phyloP scores from a whole-genome alignment of 139 green algal species.

The Picochlorum sp. region DNA sequence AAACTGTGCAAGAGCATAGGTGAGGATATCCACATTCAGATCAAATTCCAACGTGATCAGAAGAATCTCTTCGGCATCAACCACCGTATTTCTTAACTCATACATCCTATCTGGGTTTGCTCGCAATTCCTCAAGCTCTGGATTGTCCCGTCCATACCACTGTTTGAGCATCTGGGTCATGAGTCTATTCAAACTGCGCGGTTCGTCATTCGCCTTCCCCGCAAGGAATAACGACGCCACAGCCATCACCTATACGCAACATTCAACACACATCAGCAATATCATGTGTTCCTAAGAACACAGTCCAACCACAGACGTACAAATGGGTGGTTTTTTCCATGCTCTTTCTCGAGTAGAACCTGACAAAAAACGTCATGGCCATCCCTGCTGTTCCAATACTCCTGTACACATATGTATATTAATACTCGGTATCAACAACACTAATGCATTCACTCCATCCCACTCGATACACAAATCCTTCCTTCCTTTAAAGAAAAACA shows the following conservation, averaged over 20 bases:
- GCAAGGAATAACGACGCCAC: conserved; percentile 22
- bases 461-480: no score
- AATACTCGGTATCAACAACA: not conserved
- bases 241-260: conserved; percentile 16
- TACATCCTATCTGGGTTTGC: not conserved
- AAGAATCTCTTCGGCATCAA: conserved; percentile 25
- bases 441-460: no score
- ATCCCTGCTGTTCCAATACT: conserved; percentile 11
- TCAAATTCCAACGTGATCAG: conserved; percentile 34
- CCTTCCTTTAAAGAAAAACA: no score
- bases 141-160: conserved; percentile 25
- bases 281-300: not conserved
- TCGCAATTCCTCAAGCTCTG: conserved; percentile 3
- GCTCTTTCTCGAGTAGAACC: conserved; percentile 30
- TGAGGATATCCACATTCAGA: conserved; percentile 29
- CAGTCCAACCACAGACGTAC: conserved; percentile 14
- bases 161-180: conserved; percentile 18
- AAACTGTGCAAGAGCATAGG: not conserved
- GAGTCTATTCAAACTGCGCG: not conserved
- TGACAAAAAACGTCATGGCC: conserved; percentile 23
- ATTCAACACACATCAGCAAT: not conserved
- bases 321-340: conserved; percentile 25
- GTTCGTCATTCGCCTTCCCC: conserved; percentile 23
- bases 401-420: conserved; percentile 10
- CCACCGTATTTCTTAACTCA: conserved; percentile 2